phyloP scores from a whole-genome alignment of 208 protist genomes.

The Kentomonas sorsogonicus region DNA sequence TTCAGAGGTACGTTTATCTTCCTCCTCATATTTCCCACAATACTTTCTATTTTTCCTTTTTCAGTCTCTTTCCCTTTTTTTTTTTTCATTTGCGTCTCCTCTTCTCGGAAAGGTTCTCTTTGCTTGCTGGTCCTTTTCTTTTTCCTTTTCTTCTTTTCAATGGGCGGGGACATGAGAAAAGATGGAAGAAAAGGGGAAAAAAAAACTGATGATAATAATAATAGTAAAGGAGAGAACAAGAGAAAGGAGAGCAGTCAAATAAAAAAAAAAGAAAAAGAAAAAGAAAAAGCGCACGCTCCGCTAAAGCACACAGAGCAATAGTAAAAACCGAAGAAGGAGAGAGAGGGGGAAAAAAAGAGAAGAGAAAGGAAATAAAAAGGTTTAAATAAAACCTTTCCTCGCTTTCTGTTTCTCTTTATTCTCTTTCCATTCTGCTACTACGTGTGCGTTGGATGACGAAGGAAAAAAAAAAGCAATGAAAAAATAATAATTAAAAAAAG shows the following conservation, averaged over 20 bases:
- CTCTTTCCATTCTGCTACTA: slow-evolving; percentile 1
- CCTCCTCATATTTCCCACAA: background rate
- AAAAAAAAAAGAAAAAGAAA: slow-evolving; percentile 1
- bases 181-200: background rate
- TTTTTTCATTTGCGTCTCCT: background rate
- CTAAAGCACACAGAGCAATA: too few relatives aligned
- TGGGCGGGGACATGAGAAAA: background rate
- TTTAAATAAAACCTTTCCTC: background rate
- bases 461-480: background rate
- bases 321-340: background rate
- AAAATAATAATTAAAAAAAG: background rate
- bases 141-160: slow-evolving; percentile 9
- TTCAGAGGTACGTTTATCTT: slow-evolving; percentile 1
- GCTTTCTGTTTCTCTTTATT: slow-evolving; percentile 9
- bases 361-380: slow-evolving; percentile 6
- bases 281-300: too few relatives aligned
- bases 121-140: background rate
- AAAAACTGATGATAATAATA: background rate
- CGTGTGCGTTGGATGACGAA: background rate
- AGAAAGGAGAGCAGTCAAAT: background rate
- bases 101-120: background rate
- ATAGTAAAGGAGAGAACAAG: background rate
- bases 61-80: slow-evolving; percentile 11
- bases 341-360: background rate
- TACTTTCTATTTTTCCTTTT: background rate